Evolutionary conservation across 2,329 filamentous ascomycete species (phyloP).

Genomic region (Hymenoscyphus infarciens): DNA sequence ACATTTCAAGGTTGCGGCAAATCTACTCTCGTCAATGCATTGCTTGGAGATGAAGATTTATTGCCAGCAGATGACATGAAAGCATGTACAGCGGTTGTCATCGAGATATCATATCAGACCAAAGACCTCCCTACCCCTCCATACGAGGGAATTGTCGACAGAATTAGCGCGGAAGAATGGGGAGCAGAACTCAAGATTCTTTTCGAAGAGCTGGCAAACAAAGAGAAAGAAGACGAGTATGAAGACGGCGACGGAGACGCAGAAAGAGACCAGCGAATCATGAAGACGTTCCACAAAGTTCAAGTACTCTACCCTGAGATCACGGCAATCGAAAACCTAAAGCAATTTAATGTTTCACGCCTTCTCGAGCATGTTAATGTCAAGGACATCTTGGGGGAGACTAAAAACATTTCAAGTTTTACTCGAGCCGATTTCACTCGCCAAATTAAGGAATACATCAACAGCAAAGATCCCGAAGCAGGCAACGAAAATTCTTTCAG

Average conservation of each 20-base stretch:
- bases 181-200: slow-evolving; percentile 17
- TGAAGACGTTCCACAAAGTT: slow-evolving; percentile 40
- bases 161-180: slow-evolving; percentile 20
- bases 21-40: slow-evolving; percentile 59
- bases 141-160: slow-evolving; percentile 11
- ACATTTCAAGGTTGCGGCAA: slow-evolving; percentile 48
- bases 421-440: slow-evolving; percentile 10
- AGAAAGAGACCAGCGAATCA: slow-evolving; percentile 31
- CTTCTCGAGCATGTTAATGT: slow-evolving; percentile 19
- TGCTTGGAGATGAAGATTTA: slow-evolving; percentile 32
- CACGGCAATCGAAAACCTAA: slow-evolving; percentile 34
- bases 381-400: slow-evolving; percentile 16
- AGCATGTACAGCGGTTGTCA: slow-evolving; percentile 22
- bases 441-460: slow-evolving; percentile 18
- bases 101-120: slow-evolving; percentile 24
- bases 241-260: slow-evolving; percentile 33
- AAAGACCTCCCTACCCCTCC: slow-evolving; percentile 1
- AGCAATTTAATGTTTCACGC: slow-evolving; percentile 3
- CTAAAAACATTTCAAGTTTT: neutral
- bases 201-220: slow-evolving; percentile 14
- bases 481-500: neutral
- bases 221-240: slow-evolving; percentile 3
- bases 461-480: slow-evolving; percentile 11
- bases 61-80: slow-evolving; percentile 13
- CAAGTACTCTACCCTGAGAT: slow-evolving; percentile 41